These are phyloP conservation scores for Melanomma pulvis-pyrius DNA, from an alignment of 495 filamentous ascomycete genomes.

Conservation along the genomic window DNA sequence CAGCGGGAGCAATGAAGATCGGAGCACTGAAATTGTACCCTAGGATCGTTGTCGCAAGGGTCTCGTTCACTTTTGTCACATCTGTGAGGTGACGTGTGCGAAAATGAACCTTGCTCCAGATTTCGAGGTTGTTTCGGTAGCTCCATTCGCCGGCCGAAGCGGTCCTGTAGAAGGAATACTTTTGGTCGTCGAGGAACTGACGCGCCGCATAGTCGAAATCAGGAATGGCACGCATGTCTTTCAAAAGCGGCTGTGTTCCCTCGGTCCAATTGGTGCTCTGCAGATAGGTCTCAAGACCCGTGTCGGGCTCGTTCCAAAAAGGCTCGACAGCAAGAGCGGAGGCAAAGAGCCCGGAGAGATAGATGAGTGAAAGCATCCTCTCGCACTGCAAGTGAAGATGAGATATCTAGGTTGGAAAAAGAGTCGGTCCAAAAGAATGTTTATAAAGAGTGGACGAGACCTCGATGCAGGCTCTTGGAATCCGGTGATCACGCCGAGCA, in stretches of 20 bases:
- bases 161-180: conserved; percentile 1
- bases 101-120: not conserved
- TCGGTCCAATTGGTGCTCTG: conserved; percentile 1
- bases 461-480: too few relatives aligned
- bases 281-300: not conserved
- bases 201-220: not conserved
- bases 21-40: not conserved
- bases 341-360: too few relatives aligned
- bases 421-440: too few relatives aligned
- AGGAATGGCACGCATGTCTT: not conserved
- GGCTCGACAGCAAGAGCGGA: too few relatives aligned
- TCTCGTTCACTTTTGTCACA: conserved; percentile 1
- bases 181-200: not conserved
- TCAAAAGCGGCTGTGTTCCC: not conserved
- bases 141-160: conserved; percentile 2
- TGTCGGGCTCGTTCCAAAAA: not conserved
- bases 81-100: not conserved
- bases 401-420: too few relatives aligned
- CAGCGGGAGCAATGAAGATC: not conserved
- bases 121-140: not conserved
- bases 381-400: too few relatives aligned
- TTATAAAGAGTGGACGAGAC: too few relatives aligned
- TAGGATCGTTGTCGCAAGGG: not conserved
- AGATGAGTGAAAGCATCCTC: too few relatives aligned
- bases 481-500: too few relatives aligned